phyloP scores from a whole-genome alignment of 495 filamentous ascomycete species.

The Lepraria neglecta region DNA sequence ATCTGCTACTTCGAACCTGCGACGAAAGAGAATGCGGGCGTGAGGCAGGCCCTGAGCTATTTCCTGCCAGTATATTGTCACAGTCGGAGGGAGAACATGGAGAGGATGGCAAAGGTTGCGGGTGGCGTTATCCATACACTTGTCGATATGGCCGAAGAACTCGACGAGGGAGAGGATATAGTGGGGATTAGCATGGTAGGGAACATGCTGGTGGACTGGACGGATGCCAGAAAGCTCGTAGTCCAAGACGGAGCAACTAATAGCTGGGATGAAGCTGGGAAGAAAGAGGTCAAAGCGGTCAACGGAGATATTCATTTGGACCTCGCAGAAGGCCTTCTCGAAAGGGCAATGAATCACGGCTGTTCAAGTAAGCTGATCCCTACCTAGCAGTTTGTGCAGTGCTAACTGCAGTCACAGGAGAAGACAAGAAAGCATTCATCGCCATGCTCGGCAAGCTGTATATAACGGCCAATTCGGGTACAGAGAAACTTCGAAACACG shows the following conservation, averaged over 20 bases:
- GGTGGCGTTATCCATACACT: slow-evolving; percentile 62
- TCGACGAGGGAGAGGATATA: slow-evolving; percentile 76
- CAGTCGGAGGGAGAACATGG: slow-evolving; percentile 69
- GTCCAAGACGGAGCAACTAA: slow-evolving; percentile 49
- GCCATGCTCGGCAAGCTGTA: slow-evolving; percentile 76
- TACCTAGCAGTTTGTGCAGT: slow-evolving; percentile 37
- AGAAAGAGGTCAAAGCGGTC: slow-evolving; percentile 40
- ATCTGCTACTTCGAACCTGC: slow-evolving; percentile 87
- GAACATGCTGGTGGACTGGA: slow-evolving; percentile 88
- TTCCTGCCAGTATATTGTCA: slow-evolving; percentile 96
- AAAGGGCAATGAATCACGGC: slow-evolving; percentile 47
- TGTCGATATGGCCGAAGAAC: slow-evolving; percentile 44
- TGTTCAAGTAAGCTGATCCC: slow-evolving; percentile 48
- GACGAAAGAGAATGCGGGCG: slow-evolving; percentile 73
- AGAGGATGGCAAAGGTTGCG: slow-evolving; percentile 65
- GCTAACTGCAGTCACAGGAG: slow-evolving; percentile 47
- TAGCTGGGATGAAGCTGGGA: slow-evolving; percentile 49
- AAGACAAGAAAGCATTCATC: slow-evolving; percentile 79
- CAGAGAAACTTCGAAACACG: slow-evolving; percentile 29
- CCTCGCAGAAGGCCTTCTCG: slow-evolving; percentile 58
- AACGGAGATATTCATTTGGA: slow-evolving; percentile 63
- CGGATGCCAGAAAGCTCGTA: slow-evolving; percentile 82
- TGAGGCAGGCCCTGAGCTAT: slow-evolving; percentile 85
- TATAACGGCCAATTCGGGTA: slow-evolving; percentile 41
- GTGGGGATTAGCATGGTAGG: slow-evolving; percentile 66